Base-by-base conservation (phyloP, 2,329 filamentous ascomycete species). In the Fusarium papillatum region DNA sequence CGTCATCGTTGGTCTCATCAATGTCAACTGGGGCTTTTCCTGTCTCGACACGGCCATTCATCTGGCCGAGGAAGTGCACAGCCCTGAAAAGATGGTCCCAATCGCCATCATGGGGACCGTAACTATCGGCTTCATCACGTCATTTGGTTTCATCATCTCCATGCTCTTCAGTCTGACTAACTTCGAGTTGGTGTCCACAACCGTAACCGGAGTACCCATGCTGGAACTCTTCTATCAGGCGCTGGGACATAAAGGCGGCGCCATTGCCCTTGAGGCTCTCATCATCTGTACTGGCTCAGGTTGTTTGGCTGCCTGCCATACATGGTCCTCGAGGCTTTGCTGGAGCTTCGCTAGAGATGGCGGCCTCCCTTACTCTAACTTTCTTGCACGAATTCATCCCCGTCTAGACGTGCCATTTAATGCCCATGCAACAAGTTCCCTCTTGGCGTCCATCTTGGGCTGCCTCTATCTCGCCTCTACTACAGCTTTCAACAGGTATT, bases 331-430 rank as follows among this genome's bases (percentile, higher is more conserved):
- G 22, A 29, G 70, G n/a, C 36, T 72, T 13, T 72, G 70, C 26
- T 72, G 70, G 70, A 66, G 61, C 7, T 72, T 72, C 50, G 62
- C 70, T 5, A 36, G 70, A 69, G 70, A 72, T n/a, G 59, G 64
- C 4, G 70, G 70, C 11, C 43, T 72, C 5, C 70, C 70, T 17
- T 48, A 26, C 7, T 72, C 70, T 4, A 41, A 6, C 4, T 38
- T 57, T 24, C 48, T 69, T 2, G 31, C 31, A 4, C 38, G 26
- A 9, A 22, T 57, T 6, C 53, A 59, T 16, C 31, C 53, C 7
- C 53, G 31, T 22, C 53, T 59, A 22, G 53, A 16, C 19, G 53
- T 59, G 13, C 53, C 53, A 16, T 24, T 59, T 13, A 59, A 59
- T 34, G 53, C 53, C 31, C 53, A 59, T 16, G 34, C n/a, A 17